A percentile compares a stretch with the other conserved stretches of the same genome.
Evolutionary conservation across 352 stramenopile genomes (phyloP).

Genomic region (Phytopythium mirpurense): DNA sequence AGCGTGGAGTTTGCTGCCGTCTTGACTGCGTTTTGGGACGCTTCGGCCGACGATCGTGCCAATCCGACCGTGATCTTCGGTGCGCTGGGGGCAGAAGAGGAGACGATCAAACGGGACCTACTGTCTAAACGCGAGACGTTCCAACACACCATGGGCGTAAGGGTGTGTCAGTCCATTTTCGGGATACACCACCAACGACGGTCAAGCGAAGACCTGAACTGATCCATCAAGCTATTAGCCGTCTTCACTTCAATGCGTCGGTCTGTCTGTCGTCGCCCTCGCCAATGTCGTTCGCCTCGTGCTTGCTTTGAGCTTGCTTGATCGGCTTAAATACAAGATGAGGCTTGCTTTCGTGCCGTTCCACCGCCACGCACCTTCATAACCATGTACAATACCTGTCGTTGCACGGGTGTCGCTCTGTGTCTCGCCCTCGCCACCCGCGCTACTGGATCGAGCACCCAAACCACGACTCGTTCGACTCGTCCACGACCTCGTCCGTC

Average conservation of each 20-base stretch:
- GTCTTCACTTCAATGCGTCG: no score
- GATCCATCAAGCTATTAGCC: no score
- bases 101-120: slow-evolving; percentile 26
- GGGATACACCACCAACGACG: background rate
- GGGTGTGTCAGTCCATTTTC: slow-evolving; percentile 3
- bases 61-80: slow-evolving; percentile 27
- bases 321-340: slow-evolving; percentile 6
- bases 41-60: slow-evolving; percentile 11
- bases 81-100: slow-evolving; percentile 27
- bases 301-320: background rate
- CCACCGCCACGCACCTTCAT: slow-evolving; percentile 1
- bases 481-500: slow-evolving; percentile 20
- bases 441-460: slow-evolving; percentile 57
- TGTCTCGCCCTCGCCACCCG: background rate
- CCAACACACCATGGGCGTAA: slow-evolving; percentile 6
- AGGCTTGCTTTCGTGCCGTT: slow-evolving; percentile 1
- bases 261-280: background rate
- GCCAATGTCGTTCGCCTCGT: background rate
- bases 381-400: slow-evolving; percentile 5
- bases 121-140: slow-evolving; percentile 39
- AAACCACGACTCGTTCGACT: slow-evolving; percentile 51
- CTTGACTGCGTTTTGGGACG: slow-evolving; percentile 43
- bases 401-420: background rate
- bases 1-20: slow-evolving; percentile 23
- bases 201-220: background rate